Conservation (phyloP, 1,284 basidiomycete species). For the Heterobasidion annosum region DNA sequence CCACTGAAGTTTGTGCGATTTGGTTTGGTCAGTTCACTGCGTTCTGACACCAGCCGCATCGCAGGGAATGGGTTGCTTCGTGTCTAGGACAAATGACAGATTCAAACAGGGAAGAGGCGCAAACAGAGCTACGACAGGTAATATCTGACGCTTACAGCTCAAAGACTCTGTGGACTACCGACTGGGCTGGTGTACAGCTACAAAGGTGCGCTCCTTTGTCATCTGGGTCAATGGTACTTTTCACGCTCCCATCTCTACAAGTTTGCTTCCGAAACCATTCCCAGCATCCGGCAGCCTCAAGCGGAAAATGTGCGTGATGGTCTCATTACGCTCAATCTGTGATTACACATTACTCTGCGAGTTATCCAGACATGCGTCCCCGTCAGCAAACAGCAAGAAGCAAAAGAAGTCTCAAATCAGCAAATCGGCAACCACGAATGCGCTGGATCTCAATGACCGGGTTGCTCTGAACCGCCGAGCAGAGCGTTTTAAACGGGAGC, state of each 20-base stretch:
- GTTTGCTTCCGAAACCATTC: slow-evolving; percentile 56
- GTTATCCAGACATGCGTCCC: slow-evolving; percentile 27
- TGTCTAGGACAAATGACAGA: slow-evolving; percentile 79
- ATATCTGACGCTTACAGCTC: slow-evolving; percentile 74
- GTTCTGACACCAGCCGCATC: background rate
- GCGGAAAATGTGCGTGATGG: slow-evolving; percentile 52
- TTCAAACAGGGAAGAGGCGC: slow-evolving; percentile 63
- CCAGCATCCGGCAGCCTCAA: slow-evolving; percentile 43
- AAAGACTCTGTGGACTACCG: slow-evolving; percentile 80
- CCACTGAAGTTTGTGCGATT: slow-evolving; percentile 23
- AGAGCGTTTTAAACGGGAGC: slow-evolving; percentile 72
- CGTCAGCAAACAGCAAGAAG: slow-evolving; percentile 37
- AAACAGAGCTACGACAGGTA: slow-evolving; percentile 79
- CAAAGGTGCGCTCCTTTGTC: slow-evolving; percentile 46
- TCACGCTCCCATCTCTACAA: slow-evolving; percentile 23
- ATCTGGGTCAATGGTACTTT: slow-evolving; percentile 4
- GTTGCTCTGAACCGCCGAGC: slow-evolving; percentile 62
- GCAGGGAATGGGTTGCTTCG: slow-evolving; percentile 78
- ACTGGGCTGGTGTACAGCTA: slow-evolving; percentile 78
- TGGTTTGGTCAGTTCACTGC: background rate
- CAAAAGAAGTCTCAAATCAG: slow-evolving; percentile 47
- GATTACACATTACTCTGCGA: background rate
- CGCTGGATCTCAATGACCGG: slow-evolving; percentile 53
- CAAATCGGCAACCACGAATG: slow-evolving; percentile 31
- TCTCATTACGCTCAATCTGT: background rate